Base-by-base conservation (phyloP, 345 rosid genomes). In the Lepidium sativum region DNA sequence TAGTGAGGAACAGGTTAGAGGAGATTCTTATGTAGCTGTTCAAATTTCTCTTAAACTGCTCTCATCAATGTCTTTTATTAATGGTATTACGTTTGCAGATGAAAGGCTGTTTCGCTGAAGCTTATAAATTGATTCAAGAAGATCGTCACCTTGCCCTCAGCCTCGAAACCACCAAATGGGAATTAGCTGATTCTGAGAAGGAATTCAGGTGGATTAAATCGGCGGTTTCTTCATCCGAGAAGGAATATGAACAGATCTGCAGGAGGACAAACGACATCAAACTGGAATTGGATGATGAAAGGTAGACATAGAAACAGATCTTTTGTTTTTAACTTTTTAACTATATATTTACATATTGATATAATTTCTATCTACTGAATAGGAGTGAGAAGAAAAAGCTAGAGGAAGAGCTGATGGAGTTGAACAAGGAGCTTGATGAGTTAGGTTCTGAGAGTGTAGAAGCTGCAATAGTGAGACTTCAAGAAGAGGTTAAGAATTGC, bases 161-260 rank as follows among this genome's bases (percentile, higher is more conserved):
- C 66, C 80, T 86, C 34, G 96, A 87, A 81, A 81, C 78, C 58
- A 81, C 83, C 18, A 86, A 81, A 65, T 80, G 87, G 86, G 95
- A 94, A 73, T 78, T 86, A 70, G 80, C 80, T 31, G 95, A 94
- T 74, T 86, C 86, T 2, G 99, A 90, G 79, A 88, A 84, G 79
- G 97, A 90, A 70, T 78, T 80, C 75, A 86, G 85, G 74, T 90
- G 92, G 87, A 79, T 94, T 58, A 94, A 83, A 68, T 81, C 90
- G 31, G 84, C 92, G 35, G 52, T 73, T 64, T 56, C 85, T 75
- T 83, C 83, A 27, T 83, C 92, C 18, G 95, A 90, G 61, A 88
- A 90, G 83, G 96, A 94, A 37, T 77, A 86, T 63, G 95, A 88
- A 68, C 92, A 82, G 73, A 70, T 83, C 69, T 84, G 84, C 65